These are phyloP conservation scores for Nyssa sinensis DNA, from an alignment of 148 eudicot genomes.

Conservation along the genomic window DNA sequence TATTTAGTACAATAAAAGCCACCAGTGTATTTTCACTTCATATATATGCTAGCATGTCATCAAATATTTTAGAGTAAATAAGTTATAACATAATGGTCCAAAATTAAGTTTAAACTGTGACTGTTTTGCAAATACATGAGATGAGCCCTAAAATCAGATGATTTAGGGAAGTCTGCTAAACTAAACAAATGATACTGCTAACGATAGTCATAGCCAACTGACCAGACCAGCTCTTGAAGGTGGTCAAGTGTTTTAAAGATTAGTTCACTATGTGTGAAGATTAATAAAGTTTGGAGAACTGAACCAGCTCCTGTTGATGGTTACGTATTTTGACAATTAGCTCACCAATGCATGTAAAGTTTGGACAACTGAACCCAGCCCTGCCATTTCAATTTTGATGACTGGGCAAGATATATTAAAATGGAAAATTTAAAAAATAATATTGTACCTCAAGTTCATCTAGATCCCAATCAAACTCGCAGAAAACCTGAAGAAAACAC, in stretches of 20 bases:
- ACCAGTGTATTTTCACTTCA: not conserved
- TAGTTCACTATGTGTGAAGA: too few relatives aligned
- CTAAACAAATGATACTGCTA: not conserved
- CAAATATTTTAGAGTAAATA: not conserved
- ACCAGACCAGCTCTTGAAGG: too few relatives aligned
- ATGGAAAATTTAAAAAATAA: not conserved
- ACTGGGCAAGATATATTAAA: not conserved
- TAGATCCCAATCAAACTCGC: conserved; percentile 95
- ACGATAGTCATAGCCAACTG: not conserved
- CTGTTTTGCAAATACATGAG: not conserved
- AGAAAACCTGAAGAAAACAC: conserved; percentile 53
- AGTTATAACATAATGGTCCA: not conserved
- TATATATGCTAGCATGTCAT: not conserved
- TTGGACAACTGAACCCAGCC: not conserved
- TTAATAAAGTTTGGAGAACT: too few relatives aligned
- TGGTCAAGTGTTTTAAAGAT: too few relatives aligned
- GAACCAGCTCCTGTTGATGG: not conserved
- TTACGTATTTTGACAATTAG: not conserved
- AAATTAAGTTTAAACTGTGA: not conserved
- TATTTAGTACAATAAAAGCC: not conserved
- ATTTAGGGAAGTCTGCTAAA: not conserved
- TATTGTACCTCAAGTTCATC: conserved; percentile 83
- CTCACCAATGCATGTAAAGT: not conserved
- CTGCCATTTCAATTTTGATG: not conserved
- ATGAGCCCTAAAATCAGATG: not conserved